Base-by-base conservation (phyloP, 2,329 filamentous ascomycete genomes). In the Neonectria sp. region DNA sequence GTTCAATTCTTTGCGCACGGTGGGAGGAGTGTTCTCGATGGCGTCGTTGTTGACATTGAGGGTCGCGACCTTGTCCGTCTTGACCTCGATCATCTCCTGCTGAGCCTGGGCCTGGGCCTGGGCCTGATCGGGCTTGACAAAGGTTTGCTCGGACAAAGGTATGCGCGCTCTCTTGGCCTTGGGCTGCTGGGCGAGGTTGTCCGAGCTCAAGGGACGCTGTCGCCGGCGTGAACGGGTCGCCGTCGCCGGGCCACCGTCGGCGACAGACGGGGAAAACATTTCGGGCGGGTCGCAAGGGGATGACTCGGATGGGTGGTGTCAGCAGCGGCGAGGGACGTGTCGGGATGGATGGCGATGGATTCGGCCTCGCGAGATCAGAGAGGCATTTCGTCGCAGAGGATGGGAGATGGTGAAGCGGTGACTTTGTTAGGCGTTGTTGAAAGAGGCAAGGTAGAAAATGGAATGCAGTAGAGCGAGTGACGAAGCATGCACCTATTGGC, bases 131-230 rank as follows among this genome's bases (percentile, higher is more conserved):
- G 87, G 85, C 65, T 86, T 87, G 69, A 83, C 77, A 77, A 87
- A 88, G 61, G 87, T 88, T 74, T 89, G 84, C 67, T 91, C 88
- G 60, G 84, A 85, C 71, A 91, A 77, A 33, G 86, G 87, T 58
- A 89, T 80, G 70, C 90, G 85, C 76, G 88, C 88, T 69, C 90
- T 86, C 82, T 92, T 92, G 13, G 89, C 86, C 79, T 90, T 91
- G 31, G 90, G 90, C 73, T 88, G 86, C 70, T 88, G 85, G 55
- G 81, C 79, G 59, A 87, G 79, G 75, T 81, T 84, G 65, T 91
- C 89, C 63, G 85, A 83, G 75, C 85, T 89, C 73, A 82, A 78
- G 57, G 89, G 89, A 65, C 90, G 87, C 78, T 89, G 89, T 64
- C 90, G 86, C 68, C 90, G 86, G 66, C 90, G 88, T 73, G 88